These are phyloP conservation scores for Ricinus communis DNA, from an alignment of 345 rosid species.

Conservation along the genomic window DNA sequence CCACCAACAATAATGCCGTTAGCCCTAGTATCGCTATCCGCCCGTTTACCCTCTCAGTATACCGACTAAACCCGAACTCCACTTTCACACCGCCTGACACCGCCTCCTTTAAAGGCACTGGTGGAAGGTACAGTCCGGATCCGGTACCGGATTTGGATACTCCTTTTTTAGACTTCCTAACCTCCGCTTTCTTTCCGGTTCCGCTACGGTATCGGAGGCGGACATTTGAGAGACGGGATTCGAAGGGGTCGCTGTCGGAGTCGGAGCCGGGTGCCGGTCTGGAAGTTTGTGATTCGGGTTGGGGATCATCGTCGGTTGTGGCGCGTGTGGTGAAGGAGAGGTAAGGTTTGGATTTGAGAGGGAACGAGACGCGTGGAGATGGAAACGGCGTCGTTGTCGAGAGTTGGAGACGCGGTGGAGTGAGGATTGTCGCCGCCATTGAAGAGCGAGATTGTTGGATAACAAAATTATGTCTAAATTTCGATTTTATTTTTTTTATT, in stretches of 20 bases:
- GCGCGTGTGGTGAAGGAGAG: constrained; percentile 41
- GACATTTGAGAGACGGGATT: constrained; percentile 65
- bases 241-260: constrained; percentile 44
- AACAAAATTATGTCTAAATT: too few species aligned
- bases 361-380: constrained; percentile 17
- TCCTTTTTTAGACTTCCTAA: constrained; percentile 64
- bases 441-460: background rate
- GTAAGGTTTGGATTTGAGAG: constrained; percentile 21
- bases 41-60: constrained; percentile 74
- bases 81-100: constrained; percentile 67
- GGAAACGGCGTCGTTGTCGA: constrained; percentile 29
- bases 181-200: constrained; percentile 82
- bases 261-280: constrained; percentile 33
- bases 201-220: constrained; percentile 70
- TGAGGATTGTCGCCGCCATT: constrained; percentile 49
- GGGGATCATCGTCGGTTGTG: constrained; percentile 37
- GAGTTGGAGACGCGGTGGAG: constrained; percentile 41
- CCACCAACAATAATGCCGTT: constrained; percentile 71
- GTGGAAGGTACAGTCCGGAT: constrained; percentile 57
- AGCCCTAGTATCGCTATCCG: constrained; percentile 69
- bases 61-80: constrained; percentile 74
- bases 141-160: constrained; percentile 33
- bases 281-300: constrained; percentile 30
- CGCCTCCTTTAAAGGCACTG: constrained; percentile 70
- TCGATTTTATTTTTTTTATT: background rate